Percentiles rank a stretch among this genome's conserved stretches.
Evolutionary conservation across 345 rosid species (phyloP).

Genomic region (Gossypium anomalum): DNA sequence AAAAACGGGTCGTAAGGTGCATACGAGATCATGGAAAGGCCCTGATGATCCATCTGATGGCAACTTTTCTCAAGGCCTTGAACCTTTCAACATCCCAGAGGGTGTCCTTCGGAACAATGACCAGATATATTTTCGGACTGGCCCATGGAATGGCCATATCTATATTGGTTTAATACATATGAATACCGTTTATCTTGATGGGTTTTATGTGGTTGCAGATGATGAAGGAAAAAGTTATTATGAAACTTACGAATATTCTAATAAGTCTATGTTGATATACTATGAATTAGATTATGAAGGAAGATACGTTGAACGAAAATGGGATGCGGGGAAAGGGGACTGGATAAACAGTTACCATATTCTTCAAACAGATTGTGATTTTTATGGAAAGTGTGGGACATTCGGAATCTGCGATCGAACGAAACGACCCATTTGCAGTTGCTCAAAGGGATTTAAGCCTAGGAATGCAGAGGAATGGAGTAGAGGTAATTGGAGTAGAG

Average conservation of each 20-base stretch:
- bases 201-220: conserved; percentile 15
- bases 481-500: no score
- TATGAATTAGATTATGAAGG: conserved; percentile 30
- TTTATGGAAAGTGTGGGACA: no score
- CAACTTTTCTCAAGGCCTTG: conserved; percentile 27
- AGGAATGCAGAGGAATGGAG: no score
- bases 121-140: conserved; percentile 36
- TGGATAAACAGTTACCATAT: no score
- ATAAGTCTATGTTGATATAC: conserved; percentile 1
- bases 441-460: no score
- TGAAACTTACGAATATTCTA: not conserved
- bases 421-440: no score
- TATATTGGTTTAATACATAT: conserved; percentile 34
- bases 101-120: no score
- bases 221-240: conserved; percentile 17
- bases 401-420: no score
- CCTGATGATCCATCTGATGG: conserved; percentile 53
- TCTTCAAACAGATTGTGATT: no score
- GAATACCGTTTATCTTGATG: conserved; percentile 6
- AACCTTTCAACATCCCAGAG: no score
- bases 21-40: conserved; percentile 44
- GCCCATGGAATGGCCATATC: conserved; percentile 53
- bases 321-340: conserved; percentile 10
- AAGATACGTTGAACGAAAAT: not conserved
- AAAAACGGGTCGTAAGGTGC: conserved; percentile 21